Evolutionary conservation across 257 asterid species (phyloP), one percentile per base, ranked within the genome.

Genomic region (Salvia splendens): DNA sequence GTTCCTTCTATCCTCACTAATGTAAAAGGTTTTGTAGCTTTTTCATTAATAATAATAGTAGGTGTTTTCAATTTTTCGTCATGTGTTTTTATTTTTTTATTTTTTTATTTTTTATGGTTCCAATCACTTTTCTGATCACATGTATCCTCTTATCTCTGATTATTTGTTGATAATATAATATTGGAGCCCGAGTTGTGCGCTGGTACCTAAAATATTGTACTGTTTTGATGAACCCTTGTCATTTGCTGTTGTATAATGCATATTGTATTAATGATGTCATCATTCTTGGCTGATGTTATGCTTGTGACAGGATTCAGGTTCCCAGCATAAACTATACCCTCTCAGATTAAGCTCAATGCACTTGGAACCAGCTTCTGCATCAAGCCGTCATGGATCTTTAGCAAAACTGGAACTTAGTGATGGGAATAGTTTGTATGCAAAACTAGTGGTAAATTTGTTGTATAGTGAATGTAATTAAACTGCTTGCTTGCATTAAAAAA

Each of bases 381-480:
- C 30, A 49, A 15, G 30, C 38, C 68, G 86, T 46, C 61, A 64
- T 76, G 84, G 81, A 81, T 84, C 87, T 64, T 74, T 77, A 38
- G 89, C 91, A 1, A 85, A 81, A 82, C 82, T 94, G 79, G 94
- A 82, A 67, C 87, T 91, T 30, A 83, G 81, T 73, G 84, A 88
- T 78, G 97, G 97, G 53, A 79, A 69, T 72, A 75, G 85, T 81
- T 73, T 94, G 79, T 74, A 77, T 59, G 86, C 99, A 61, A 94
- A 86, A 79, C 77, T 94, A 75, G 96, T 91, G 91, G 99, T 94
- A 88, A 83, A 69, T 71, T 48, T 73, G 17, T 8, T 33, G 14
- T 51, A 12, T 36, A 12, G 15, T 75, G 28, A 16, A 46, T 8
- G 20, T 33, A 4, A n/a, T n/a, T n/a, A 32, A 38, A 15, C 30